These are phyloP conservation scores for Biancaea sappan DNA, from an alignment of 306 rosid species.

Conservation along the genomic window DNA sequence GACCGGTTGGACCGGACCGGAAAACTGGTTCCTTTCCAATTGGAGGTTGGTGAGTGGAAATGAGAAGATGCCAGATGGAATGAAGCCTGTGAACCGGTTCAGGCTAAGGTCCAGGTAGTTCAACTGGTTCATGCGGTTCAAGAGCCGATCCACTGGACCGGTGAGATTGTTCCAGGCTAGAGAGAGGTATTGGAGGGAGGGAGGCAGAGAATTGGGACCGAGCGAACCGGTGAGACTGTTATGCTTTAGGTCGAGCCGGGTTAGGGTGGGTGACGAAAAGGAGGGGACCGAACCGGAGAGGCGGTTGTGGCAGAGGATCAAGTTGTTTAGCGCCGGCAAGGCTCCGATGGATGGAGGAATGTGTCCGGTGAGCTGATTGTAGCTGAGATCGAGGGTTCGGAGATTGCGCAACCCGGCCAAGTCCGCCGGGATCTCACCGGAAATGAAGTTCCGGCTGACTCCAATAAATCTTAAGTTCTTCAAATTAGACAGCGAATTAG, in stretches of 20 bases:
- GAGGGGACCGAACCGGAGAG: constrained; percentile 76
- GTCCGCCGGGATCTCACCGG: constrained; percentile 67
- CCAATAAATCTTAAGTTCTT: constrained; percentile 83
- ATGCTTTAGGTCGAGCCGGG: constrained; percentile 85
- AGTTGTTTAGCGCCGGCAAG: constrained; percentile 60
- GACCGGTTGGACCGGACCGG: constrained; percentile 63
- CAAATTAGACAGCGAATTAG: constrained; percentile 54
- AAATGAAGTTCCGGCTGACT: constrained; percentile 79
- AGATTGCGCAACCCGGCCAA: constrained; percentile 52
- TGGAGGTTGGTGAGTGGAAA: constrained; percentile 78
- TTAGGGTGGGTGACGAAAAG: constrained; percentile 49
- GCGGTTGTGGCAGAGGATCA: constrained; percentile 79
- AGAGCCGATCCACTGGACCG: constrained; percentile 64
- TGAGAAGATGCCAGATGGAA: constrained; percentile 72
- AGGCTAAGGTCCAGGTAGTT: constrained; percentile 79
- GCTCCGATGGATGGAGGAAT: constrained; percentile 70
- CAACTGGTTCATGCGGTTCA: constrained; percentile 58
- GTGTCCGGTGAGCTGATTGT: constrained; percentile 67
- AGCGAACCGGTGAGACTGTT: constrained; percentile 77
- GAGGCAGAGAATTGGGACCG: constrained; percentile 60
- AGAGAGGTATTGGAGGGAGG: constrained; percentile 77
- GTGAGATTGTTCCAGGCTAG: constrained; percentile 74
- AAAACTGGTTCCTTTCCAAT: constrained; percentile 69
- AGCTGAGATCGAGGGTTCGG: constrained; percentile 82
- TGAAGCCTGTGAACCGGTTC: constrained; percentile 74